phyloP scores from a whole-genome alignment of 2,329 filamentous ascomycete species.

The Botrytis paeoniae region DNA sequence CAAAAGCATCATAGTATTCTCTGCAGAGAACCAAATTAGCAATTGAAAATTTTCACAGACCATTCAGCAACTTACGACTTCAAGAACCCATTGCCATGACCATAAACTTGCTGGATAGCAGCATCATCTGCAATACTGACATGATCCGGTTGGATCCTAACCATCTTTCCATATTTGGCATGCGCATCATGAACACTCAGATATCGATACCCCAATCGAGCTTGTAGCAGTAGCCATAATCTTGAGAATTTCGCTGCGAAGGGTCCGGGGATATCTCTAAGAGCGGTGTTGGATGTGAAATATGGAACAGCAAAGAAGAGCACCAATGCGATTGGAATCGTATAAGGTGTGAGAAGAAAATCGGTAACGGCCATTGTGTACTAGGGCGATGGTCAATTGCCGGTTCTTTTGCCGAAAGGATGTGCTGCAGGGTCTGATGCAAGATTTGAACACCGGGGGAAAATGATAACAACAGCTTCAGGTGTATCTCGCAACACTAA shows the following conservation, averaged over 20 bases:
- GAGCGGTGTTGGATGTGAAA: conserved; percentile 32
- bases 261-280: conserved; percentile 48
- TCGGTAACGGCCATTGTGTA: conserved; percentile 38
- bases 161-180: conserved; percentile 68
- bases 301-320: conserved; percentile 39
- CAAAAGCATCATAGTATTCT: conserved; percentile 88
- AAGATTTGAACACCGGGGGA: not conserved
- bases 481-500: not conserved
- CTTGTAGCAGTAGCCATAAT: conserved; percentile 71
- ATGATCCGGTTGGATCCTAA: conserved; percentile 81
- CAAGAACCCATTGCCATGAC: conserved; percentile 72
- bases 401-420: not conserved
- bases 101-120: conserved; percentile 76
- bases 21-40: conserved; percentile 44
- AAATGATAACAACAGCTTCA: not conserved
- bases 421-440: not conserved
- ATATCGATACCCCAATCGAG: conserved; percentile 64
- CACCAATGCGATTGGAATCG: conserved; percentile 46
- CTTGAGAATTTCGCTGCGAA: conserved; percentile 66
- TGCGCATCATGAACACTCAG: conserved; percentile 67
- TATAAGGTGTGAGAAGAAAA: conserved; percentile 47
- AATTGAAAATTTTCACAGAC: not conserved
- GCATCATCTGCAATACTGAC: conserved; percentile 75
- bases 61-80: conserved; percentile 52
- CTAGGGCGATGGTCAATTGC: not conserved